Evolutionary conservation across 2,329 filamentous ascomycete species (phyloP), one percentile per base, ranked within the genome.

Genomic region (Colletotrichum tropicale): DNA sequence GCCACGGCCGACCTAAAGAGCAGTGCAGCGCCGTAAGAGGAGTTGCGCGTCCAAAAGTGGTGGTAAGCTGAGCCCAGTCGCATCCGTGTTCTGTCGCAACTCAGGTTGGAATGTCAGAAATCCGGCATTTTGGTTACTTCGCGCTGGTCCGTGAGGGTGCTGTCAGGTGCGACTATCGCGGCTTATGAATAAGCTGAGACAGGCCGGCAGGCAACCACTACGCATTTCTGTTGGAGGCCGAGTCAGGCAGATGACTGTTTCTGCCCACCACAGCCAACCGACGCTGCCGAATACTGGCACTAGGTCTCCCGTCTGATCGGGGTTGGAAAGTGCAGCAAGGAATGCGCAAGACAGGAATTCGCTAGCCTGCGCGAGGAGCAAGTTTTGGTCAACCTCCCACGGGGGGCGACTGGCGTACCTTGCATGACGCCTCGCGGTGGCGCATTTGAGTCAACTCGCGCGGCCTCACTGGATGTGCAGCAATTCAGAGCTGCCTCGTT

Each of bases 361-460:
- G 48, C 70, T 75, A 73, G 70, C 21, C 43, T 64, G 64, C 16
- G 62, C 18, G 48, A 58, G 30, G 64, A 68, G 48, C 73, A 73
- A 52, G 64, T 75, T 75, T 69, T 68, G 73, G 68, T 65, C 43
- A 56, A 64, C 64, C 43, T 75, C 32, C 30, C 43, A 65, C 70
- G 58, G 43, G 32, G 38, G 66, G 61, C 61, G 62, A 72, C 69
- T 56, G 64, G 70, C 58, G 77, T 78, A 75, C 75, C 68, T 77
- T 81, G 79, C 80, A 80, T 80, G 76, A 78, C 78, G 78, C 75
- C 70, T 78, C 72, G 68, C 55, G 65, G 77, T 78, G 77, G 75
- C 76, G 74, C 72, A 66, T 74, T 61, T 69, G 74, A 77, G 64
- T 68, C 58, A 73, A 26, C 15, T 76, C 24, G 62, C 28, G 60